phyloP scores from a whole-genome alignment of 192 early-diverging fungal species.

The Funneliformis geosporum region DNA sequence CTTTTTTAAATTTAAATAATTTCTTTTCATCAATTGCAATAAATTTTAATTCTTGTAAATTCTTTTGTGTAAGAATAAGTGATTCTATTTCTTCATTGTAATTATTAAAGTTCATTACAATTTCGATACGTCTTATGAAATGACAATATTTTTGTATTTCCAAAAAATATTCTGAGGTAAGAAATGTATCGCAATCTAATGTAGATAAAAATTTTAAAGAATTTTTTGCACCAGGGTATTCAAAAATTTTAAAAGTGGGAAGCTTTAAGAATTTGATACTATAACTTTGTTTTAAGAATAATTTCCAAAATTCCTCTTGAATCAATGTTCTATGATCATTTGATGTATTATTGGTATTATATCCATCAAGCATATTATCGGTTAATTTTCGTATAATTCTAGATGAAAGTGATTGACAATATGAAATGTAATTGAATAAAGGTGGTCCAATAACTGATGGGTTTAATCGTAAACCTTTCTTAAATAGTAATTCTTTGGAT shows the following conservation, averaged over 20 bases:
- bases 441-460: background rate
- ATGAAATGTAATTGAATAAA: background rate
- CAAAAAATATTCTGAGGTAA: background rate
- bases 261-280: background rate
- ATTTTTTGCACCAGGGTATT: background rate
- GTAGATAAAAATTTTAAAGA: background rate
- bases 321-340: no score
- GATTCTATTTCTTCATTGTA: background rate
- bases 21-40: background rate
- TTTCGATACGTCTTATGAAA: background rate
- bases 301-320: no score
- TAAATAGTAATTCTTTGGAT: background rate
- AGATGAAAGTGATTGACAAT: background rate
- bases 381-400: background rate
- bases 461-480: background rate
- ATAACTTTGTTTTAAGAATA: no score
- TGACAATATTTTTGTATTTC: background rate
- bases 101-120: background rate
- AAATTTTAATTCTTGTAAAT: background rate
- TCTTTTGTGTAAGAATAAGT: background rate
- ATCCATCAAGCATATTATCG: background rate
- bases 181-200: background rate
- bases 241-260: background rate
- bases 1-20: background rate
- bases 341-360: background rate